Evolutionary conservation across 495 filamentous ascomycete genomes (phyloP).

Genomic region (Daldinia decipiens): DNA sequence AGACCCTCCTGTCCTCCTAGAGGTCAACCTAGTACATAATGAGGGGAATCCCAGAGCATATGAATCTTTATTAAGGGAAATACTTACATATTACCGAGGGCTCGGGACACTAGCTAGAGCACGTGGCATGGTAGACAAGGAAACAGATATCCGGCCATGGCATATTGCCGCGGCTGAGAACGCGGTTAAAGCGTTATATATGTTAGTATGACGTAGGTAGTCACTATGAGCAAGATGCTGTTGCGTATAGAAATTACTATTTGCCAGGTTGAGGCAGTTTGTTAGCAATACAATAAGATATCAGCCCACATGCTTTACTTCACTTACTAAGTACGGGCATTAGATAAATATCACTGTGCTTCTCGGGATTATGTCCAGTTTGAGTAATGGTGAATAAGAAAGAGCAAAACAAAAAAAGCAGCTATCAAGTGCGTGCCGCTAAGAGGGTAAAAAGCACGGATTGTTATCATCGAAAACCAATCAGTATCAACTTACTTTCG

Average conservation of each 20-base stretch:
- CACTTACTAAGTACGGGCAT: not conserved
- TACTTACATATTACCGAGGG: slow-evolving; percentile 78
- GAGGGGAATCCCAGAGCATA: slow-evolving; percentile 62
- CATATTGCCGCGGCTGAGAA: slow-evolving; percentile 84
- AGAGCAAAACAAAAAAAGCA: not conserved
- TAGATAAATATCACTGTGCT: not conserved
- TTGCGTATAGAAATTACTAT: slow-evolving; percentile 1
- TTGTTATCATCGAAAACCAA: not conserved
- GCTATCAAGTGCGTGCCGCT: not conserved
- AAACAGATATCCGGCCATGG: slow-evolving; percentile 77
- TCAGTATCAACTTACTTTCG: not conserved
- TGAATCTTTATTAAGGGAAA: slow-evolving; percentile 74
- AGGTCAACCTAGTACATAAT: slow-evolving; percentile 72
- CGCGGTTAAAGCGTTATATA: slow-evolving; percentile 66
- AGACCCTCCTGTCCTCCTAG: slow-evolving; percentile 71
- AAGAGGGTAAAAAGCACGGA: not conserved
- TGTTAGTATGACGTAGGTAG: slow-evolving; percentile 59
- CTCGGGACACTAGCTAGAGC: slow-evolving; percentile 77
- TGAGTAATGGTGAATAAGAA: not conserved
- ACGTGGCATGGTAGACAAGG: slow-evolving; percentile 70
- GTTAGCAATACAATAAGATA: slow-evolving; percentile 6
- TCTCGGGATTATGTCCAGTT: not conserved
- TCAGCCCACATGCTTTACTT: not conserved
- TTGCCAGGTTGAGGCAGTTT: not conserved
- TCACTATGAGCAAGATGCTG: not conserved